Evolutionary conservation across 768 basidiomycete genomes (phyloP).

Genomic region (Leucogyrophana mollusca): DNA sequence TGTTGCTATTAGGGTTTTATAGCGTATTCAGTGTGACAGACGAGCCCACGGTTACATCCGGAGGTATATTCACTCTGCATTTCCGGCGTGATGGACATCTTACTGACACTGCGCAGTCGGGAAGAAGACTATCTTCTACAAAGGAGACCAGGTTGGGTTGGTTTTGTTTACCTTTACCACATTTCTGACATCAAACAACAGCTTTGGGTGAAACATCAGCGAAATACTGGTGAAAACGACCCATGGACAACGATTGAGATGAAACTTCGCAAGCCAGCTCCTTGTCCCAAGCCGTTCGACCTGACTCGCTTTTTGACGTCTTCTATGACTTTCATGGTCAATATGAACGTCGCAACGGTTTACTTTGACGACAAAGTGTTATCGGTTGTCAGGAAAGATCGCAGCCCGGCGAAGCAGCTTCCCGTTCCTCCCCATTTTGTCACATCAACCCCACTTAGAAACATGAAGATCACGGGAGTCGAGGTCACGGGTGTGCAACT

Average conservation of each 20-base stretch:
- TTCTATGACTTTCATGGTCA: conserved; percentile 47
- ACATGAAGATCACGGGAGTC: not conserved
- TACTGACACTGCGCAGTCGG: not conserved
- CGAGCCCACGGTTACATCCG: conserved; percentile 24
- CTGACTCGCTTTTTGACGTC: conserved; percentile 47
- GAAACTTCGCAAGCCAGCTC: conserved; percentile 39
- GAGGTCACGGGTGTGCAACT: not conserved
- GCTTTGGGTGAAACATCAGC: conserved; percentile 2
- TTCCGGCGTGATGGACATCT: no score
- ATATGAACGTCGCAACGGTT: conserved; percentile 22
- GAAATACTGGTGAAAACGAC: not conserved
- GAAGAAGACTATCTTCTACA: conserved; percentile 6
- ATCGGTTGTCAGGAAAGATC: not conserved
- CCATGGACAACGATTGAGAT: conserved; percentile 49
- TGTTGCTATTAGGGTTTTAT: conserved; percentile 16
- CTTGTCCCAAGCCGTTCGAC: conserved; percentile 43
- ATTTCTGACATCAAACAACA: not conserved
- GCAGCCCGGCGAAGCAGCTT: not conserved
- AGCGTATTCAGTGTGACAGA: conserved; percentile 28
- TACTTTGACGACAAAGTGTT: conserved; percentile 1
- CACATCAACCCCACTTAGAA: not conserved
- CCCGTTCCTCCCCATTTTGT: not conserved
- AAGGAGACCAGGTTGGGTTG: conserved; percentile 9
- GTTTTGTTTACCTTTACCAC: not conserved
- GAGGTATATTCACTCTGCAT: conserved; percentile 8